A percentile compares a stretch with the other conserved stretches of the same genome.
phyloP scores from a whole-genome alignment of 148 eudicot species.

The Rhododendron griersonianum region DNA sequence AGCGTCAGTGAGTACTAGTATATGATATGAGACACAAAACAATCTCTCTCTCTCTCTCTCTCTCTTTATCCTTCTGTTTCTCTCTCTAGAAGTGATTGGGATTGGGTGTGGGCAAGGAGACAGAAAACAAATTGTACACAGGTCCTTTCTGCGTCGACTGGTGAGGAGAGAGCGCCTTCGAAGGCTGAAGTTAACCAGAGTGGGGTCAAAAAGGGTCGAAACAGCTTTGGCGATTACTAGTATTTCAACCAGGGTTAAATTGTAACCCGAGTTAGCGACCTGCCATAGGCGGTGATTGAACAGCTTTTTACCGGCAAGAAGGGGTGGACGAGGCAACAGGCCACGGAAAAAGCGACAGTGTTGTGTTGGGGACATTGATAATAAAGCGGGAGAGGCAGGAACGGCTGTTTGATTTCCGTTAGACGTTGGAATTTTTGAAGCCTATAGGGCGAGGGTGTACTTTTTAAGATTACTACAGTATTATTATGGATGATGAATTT shows the following conservation, averaged over 20 bases:
- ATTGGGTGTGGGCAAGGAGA: neutral
- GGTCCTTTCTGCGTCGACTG: neutral
- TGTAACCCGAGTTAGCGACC: constrained; percentile 18
- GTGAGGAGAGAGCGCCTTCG: constrained; percentile 1
- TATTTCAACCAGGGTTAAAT: constrained; percentile 28
- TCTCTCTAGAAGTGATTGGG: neutral
- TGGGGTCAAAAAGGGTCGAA: constrained; percentile 4
- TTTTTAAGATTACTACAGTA: too few species aligned
- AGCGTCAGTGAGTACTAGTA: neutral
- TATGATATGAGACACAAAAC: neutral
- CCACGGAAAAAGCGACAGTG: constrained; percentile 10
- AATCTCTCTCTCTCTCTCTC: neutral
- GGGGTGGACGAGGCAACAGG: constrained; percentile 14
- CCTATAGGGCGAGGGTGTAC: neutral
- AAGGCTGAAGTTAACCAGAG: constrained; percentile 10
- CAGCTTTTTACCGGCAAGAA: constrained; percentile 15
- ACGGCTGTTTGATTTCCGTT: constrained; percentile 22
- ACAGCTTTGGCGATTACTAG: constrained; percentile 8
- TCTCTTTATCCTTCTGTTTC: neutral
- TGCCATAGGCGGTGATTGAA: constrained; percentile 8
- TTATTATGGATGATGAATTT: too few species aligned
- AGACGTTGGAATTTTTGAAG: neutral
- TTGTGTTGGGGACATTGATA: neutral
- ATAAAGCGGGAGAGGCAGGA: constrained; percentile 1
- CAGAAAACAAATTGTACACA: constrained; percentile 7